Evolutionary conservation across 2,329 filamentous ascomycete genomes (phyloP), one percentile per base, ranked within the genome.

Genomic region (Fusarium staphyleae): DNA sequence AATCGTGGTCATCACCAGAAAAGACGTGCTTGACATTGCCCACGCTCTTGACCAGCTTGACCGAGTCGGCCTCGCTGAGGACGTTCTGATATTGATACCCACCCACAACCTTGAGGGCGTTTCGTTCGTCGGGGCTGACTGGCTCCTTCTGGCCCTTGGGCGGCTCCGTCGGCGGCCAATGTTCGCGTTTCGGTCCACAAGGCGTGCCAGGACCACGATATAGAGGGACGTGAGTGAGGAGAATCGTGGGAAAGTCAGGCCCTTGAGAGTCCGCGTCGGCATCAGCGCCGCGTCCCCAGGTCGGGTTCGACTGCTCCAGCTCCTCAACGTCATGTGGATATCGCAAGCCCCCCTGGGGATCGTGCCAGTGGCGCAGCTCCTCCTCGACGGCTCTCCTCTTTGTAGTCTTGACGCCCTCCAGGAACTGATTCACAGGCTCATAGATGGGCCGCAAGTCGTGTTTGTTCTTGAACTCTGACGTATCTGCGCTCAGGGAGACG

Each of bases 71-170:
- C 42, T 88, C 85, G 43, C 83, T 89, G 19, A 99, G 83, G 3
- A 97, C 93, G 66, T 97, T 99, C 72, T 98, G 93, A 69, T 99
- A 99, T 72, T 99, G 95, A 69, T 97, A 97, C 12, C 95, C 95
- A 13, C 80, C 81, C 9, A 84, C 77, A 13, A 99, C 86, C 3
- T 82, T 82, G 53, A 99, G 90, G 18, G 93, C 87, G 62, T 95
- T 96, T 49, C 85, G 82, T 39, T 90, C 80, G 66, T 96, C 90
- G 3, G 77, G 85, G 48, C 74, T 72, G 1, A 84, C 76, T 0
- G 81, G 80, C 0, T 65, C 73, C 0, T 72, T 77, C 65, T 88
- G 81, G 6, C 85, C 85, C 47, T 83, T 81, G 1, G 83, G 79
- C 1, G 82, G 84, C 49, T 81, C 82, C 0, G 85, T 78, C 0